Percentiles rank a stretch among this genome's conserved stretches.
Conservation (phyloP, 345 rosid genomes). For the Gossypium anomalum region DNA sequence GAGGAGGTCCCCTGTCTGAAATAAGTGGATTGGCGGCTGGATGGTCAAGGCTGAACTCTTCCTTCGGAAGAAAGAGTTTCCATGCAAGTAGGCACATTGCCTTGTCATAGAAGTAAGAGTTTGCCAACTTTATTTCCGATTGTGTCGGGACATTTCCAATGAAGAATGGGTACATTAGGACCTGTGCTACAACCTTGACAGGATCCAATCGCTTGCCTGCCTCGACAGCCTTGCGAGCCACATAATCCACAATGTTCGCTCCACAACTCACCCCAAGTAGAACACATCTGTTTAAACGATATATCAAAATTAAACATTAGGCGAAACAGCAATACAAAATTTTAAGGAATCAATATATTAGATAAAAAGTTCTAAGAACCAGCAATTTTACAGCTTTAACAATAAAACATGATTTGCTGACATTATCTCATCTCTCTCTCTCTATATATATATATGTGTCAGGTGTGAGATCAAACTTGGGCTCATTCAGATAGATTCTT, state of each 20-base stretch:
- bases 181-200: conserved; percentile 91
- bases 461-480: background rate
- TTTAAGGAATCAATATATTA: background rate
- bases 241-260: conserved; percentile 79
- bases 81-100: conserved; percentile 74
- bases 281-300: conserved; percentile 56
- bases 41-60: conserved; percentile 78
- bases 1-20: conserved; percentile 67
- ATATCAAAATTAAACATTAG: conserved; percentile 11
- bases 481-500: background rate
- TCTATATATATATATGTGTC: no score
- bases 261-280: conserved; percentile 96
- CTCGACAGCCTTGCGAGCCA: conserved; percentile 76
- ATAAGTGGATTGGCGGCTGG: conserved; percentile 84
- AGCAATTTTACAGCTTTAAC: background rate
- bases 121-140: conserved; percentile 83
- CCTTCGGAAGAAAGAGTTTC: conserved; percentile 84
- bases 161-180: conserved; percentile 85
- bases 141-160: conserved; percentile 76
- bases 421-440: background rate
- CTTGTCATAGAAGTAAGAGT: conserved; percentile 85
- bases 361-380: background rate
- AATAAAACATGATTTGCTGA: background rate
- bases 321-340: background rate
- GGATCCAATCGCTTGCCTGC: conserved; percentile 71